These are phyloP conservation scores for Andrographis paniculata DNA, from an alignment of 305 asterid species.

Conservation along the genomic window DNA sequence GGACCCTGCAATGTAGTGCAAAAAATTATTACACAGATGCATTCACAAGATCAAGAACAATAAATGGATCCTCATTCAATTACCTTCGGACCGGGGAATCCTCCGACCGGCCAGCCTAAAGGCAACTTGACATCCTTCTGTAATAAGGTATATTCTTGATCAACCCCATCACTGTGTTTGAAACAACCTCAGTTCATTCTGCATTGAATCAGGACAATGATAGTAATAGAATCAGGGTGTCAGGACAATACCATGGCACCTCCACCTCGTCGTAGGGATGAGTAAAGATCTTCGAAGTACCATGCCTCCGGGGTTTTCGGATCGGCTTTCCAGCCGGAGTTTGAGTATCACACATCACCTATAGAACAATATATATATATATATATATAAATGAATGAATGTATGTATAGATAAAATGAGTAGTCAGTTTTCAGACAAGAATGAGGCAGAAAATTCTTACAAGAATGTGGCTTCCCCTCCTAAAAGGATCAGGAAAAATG, in stretches of 20 bases:
- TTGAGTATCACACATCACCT: constrained; percentile 87
- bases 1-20: constrained; percentile 55
- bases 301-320: constrained; percentile 82
- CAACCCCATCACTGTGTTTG: constrained; percentile 91
- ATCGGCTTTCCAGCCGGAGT: constrained; percentile 94
- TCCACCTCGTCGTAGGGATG: constrained; percentile 62
- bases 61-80: background rate
- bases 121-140: background rate
- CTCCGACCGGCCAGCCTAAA: constrained; percentile 36
- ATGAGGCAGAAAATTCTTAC: too few species aligned
- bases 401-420: too few species aligned
- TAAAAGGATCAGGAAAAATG: constrained; percentile 71
- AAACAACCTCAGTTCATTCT: too few species aligned
- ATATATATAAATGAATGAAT: too few species aligned
- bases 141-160: constrained; percentile 69
- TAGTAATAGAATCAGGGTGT: background rate
- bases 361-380: too few species aligned
- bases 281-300: constrained; percentile 77
- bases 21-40: constrained; percentile 1
- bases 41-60: background rate
- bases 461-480: constrained; percentile 68
- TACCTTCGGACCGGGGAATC: constrained; percentile 98
- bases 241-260: constrained; percentile 70
- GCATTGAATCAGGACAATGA: constrained; percentile 8
- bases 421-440: too few species aligned